phyloP scores from a whole-genome alignment of 345 rosid genomes.

The Eucalyptus rudis region DNA sequence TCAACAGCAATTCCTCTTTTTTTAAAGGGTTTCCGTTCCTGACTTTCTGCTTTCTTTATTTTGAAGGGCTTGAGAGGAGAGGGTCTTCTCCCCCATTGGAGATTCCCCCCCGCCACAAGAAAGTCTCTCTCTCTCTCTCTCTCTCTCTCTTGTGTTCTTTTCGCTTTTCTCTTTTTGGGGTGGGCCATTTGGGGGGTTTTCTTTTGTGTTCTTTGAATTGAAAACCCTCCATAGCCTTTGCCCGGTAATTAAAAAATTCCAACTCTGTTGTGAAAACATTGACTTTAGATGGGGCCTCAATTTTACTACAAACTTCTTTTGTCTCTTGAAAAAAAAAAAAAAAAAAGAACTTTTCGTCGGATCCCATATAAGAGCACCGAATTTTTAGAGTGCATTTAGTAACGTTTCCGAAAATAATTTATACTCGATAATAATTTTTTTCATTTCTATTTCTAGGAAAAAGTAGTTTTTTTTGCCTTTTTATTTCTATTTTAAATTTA shows the following conservation, averaged over 20 bases:
- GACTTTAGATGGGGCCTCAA: background rate
- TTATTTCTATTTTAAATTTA: too few species aligned
- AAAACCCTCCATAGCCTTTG: background rate
- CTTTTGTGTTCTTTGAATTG: background rate
- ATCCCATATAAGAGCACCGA: background rate
- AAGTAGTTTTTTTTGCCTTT: accelerated
- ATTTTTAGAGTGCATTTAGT: accelerated
- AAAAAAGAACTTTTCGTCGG: background rate
- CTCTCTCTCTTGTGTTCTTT: background rate
- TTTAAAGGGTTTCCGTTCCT: background rate
- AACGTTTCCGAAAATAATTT: accelerated
- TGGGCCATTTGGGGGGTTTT: background rate
- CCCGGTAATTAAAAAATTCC: background rate
- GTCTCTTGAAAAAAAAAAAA: too few species aligned
- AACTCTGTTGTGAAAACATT: background rate
- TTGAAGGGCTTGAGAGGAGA: background rate
- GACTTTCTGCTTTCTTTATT: background rate
- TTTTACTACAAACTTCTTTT: background rate
- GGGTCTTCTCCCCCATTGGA: background rate
- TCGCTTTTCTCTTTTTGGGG: background rate
- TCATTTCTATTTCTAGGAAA: too few species aligned
- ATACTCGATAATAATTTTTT: too few species aligned
- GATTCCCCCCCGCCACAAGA: background rate
- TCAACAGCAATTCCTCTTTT: background rate
- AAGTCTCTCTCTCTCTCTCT: background rate